Conservation (phyloP, 768 basidiomycete species). For the Cyclocybe cylindracea region DNA sequence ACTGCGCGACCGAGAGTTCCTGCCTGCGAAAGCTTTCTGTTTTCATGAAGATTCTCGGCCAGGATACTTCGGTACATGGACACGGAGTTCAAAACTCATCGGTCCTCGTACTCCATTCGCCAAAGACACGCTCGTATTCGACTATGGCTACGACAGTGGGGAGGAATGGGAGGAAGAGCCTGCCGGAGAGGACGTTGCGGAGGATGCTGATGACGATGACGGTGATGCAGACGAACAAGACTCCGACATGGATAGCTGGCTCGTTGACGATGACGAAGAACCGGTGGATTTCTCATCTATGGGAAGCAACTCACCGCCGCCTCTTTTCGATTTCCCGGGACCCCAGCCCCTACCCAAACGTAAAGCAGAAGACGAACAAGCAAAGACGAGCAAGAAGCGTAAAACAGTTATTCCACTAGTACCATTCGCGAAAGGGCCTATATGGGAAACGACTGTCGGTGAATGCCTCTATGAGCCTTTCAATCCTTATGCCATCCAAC, state of each 20-base stretch:
- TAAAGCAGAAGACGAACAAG: constrained; percentile 59
- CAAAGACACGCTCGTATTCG: constrained; percentile 72
- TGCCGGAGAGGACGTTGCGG: constrained; percentile 71
- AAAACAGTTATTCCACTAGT: constrained; percentile 78
- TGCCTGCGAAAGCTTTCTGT: constrained; percentile 81
- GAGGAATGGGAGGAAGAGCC: constrained; percentile 96
- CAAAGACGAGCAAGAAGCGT: constrained; percentile 63
- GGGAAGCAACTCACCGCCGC: constrained; percentile 35
- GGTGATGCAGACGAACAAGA: constrained; percentile 61
- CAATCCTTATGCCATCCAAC: constrained; percentile 71
- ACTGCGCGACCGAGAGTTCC: constrained; percentile 58
- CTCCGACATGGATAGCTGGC: constrained; percentile 79
- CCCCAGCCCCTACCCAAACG: constrained; percentile 49
- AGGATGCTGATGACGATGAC: constrained; percentile 69
- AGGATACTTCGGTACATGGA: constrained; percentile 95
- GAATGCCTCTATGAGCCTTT: constrained; percentile 70
- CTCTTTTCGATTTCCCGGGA: constrained; percentile 24
- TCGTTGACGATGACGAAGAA: constrained; percentile 74
- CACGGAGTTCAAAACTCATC: constrained; percentile 73
- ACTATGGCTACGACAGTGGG: constrained; percentile 93
- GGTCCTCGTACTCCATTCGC: constrained; percentile 84
- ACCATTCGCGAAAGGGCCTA: constrained; percentile 81
- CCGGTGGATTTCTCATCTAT: constrained; percentile 41
- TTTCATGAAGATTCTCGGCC: constrained; percentile 87
- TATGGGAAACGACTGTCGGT: constrained; percentile 74